Conservation (phyloP, 1,139 yeast species). For the Hansenula lynferdii region DNA sequence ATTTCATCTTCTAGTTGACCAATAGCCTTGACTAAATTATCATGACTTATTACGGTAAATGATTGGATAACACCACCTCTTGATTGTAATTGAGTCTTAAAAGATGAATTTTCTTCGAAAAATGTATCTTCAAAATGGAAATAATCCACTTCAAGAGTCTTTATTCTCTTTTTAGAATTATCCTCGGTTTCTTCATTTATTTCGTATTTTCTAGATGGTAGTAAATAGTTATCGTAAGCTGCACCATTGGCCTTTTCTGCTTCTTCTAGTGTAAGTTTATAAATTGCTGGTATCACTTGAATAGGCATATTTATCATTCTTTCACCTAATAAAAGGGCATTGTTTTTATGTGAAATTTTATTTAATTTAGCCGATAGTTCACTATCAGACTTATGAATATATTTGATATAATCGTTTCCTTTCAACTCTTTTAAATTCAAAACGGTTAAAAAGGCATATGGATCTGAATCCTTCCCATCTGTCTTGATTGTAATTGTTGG, state of each 20-base stretch:
- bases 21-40: slow-evolving; percentile 50
- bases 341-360: slow-evolving; percentile 52
- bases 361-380: slow-evolving; percentile 64
- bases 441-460: slow-evolving; percentile 81
- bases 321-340: slow-evolving; percentile 79
- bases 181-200: slow-evolving; percentile 45
- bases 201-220: slow-evolving; percentile 82
- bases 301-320: slow-evolving; percentile 96
- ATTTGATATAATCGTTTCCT: slow-evolving; percentile 40
- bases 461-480: slow-evolving; percentile 92
- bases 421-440: slow-evolving; percentile 52
- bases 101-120: slow-evolving; percentile 60
- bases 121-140: slow-evolving; percentile 88
- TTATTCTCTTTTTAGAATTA: slow-evolving; percentile 33
- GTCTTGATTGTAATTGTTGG: slow-evolving; percentile 87
- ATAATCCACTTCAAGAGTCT: slow-evolving; percentile 39
- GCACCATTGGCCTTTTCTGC: slow-evolving; percentile 55
- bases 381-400: slow-evolving; percentile 43
- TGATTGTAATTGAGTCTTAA: slow-evolving; percentile 70
- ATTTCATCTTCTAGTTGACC: slow-evolving; percentile 54
- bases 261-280: slow-evolving; percentile 76
- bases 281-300: slow-evolving; percentile 92
- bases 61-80: slow-evolving; percentile 79
- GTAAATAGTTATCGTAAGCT: slow-evolving; percentile 60
- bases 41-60: slow-evolving; percentile 52